Evolutionary conservation across 768 basidiomycete species (phyloP).

Genomic region (Psilocybe tampanensis): DNA sequence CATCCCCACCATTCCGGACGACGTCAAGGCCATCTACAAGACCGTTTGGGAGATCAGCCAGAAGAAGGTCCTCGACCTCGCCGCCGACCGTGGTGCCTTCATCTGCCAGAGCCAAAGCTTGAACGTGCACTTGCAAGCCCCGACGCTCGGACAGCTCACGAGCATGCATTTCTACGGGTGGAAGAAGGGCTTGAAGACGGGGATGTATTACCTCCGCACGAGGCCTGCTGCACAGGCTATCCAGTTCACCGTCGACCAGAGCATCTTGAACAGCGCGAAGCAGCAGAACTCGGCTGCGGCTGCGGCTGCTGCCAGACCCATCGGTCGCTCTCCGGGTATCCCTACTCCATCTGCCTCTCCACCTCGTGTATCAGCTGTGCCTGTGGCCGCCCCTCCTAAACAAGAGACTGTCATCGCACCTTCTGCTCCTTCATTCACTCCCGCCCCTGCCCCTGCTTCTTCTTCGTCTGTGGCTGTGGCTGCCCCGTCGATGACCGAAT

Average conservation of each 20-base stretch:
- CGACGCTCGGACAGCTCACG: constrained; percentile 89
- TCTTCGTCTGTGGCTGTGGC: background rate
- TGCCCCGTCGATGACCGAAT: constrained; percentile 1
- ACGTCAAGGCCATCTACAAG: constrained; percentile 98
- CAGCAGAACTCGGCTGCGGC: constrained; percentile 40
- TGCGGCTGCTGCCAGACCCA: constrained; percentile 16
- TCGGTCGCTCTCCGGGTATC: constrained; percentile 25
- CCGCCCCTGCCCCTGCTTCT: constrained; percentile 12
- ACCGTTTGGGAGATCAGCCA: constrained; percentile 99
- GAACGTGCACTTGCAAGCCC: constrained; percentile 90
- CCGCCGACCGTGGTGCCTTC: constrained; percentile 98
- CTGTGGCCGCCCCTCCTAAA: constrained; percentile 27
- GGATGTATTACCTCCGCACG: constrained; percentile 97
- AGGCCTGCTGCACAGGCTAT: constrained; percentile 94
- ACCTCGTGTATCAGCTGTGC: constrained; percentile 21
- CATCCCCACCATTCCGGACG: constrained; percentile 84
- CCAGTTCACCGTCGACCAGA: constrained; percentile 95
- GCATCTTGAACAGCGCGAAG: constrained; percentile 67
- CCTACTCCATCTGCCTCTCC: constrained; percentile 34
- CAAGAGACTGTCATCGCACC: constrained; percentile 27
- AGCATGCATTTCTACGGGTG: constrained; percentile 99
- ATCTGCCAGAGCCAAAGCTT: constrained; percentile 96
- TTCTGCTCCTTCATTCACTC: constrained; percentile 15
- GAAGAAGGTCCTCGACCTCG: constrained; percentile 97
- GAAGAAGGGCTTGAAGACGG: constrained; percentile 99